phyloP scores from a whole-genome alignment of 805 yeast species.

The Martiniozyma abietophila region DNA sequence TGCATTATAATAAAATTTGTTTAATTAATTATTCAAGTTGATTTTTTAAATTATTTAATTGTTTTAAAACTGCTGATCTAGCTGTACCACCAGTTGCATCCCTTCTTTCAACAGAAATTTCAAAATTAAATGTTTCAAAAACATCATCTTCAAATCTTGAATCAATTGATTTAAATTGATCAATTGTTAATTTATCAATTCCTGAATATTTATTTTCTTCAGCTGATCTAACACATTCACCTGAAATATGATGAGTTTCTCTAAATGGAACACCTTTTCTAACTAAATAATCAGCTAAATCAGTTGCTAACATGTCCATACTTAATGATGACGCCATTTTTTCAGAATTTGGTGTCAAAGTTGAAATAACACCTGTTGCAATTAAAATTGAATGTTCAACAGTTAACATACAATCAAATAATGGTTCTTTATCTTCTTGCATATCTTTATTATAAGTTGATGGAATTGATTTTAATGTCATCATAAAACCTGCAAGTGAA shows the following conservation, averaged over 20 bases:
- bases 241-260: constrained; percentile 98
- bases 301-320: constrained; percentile 99
- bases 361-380: constrained; percentile 94
- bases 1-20: too few relatives aligned
- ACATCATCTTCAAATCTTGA: constrained; percentile 75
- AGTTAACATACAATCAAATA: constrained; percentile 82
- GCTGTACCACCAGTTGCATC: constrained; percentile 97
- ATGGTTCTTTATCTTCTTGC: constrained; percentile 99
- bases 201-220: constrained; percentile 73
- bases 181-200: constrained; percentile 72
- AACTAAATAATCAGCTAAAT: constrained; percentile 93
- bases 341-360: constrained; percentile 61
- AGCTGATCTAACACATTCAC: constrained; percentile 90
- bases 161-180: constrained; percentile 75
- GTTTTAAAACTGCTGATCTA: constrained; percentile 75
- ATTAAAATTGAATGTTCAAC: constrained; percentile 90
- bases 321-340: constrained; percentile 84
- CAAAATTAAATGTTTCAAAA: constrained; percentile 79
- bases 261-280: constrained; percentile 98
- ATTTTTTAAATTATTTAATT: constrained; percentile 35
- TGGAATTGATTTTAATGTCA: constrained; percentile 95
- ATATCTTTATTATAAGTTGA: constrained; percentile 96
- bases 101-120: constrained; percentile 92
- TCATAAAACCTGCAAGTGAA: constrained; percentile 87
- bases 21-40: not conserved